phyloP scores from a whole-genome alignment of 2,329 filamentous ascomycete genomes.

The Diplodia seriata region DNA sequence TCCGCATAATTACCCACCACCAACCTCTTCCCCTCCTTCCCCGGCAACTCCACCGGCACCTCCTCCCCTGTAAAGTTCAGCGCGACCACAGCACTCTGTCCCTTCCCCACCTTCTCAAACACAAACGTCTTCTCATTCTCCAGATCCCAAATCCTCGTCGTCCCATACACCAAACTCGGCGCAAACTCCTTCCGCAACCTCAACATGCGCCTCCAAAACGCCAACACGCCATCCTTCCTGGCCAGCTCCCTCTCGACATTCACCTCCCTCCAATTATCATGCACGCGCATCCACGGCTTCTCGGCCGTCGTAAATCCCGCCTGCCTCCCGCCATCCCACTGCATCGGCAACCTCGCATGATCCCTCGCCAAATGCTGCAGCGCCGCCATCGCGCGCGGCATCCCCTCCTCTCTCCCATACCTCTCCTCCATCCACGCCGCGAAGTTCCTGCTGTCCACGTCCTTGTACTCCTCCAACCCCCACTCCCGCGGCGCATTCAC shows the following conservation, averaged over 20 bases:
- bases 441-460: constrained; percentile 62
- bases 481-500: constrained; percentile 60
- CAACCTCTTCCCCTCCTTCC: constrained; percentile 37
- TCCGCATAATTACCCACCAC: constrained; percentile 56
- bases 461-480: constrained; percentile 66
- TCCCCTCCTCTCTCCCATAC: constrained; percentile 34
- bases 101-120: constrained; percentile 45
- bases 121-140: constrained; percentile 63
- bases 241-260: constrained; percentile 66
- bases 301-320: constrained; percentile 67
- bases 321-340: constrained; percentile 64
- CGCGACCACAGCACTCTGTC: constrained; percentile 45
- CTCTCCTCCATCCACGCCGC: constrained; percentile 36
- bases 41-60: constrained; percentile 21
- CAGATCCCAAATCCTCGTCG: constrained; percentile 63
- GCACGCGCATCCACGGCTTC: constrained; percentile 67
- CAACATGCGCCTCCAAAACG: constrained; percentile 68
- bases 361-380: constrained; percentile 68
- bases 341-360: constrained; percentile 72
- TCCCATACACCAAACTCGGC: constrained; percentile 72
- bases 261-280: constrained; percentile 62
- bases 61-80: constrained; percentile 48
- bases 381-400: constrained; percentile 53
- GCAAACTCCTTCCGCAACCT: constrained; percentile 64
- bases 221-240: constrained; percentile 61